phyloP scores from a whole-genome alignment of 139 green algal genomes.

The Micractinium conductrix region DNA sequence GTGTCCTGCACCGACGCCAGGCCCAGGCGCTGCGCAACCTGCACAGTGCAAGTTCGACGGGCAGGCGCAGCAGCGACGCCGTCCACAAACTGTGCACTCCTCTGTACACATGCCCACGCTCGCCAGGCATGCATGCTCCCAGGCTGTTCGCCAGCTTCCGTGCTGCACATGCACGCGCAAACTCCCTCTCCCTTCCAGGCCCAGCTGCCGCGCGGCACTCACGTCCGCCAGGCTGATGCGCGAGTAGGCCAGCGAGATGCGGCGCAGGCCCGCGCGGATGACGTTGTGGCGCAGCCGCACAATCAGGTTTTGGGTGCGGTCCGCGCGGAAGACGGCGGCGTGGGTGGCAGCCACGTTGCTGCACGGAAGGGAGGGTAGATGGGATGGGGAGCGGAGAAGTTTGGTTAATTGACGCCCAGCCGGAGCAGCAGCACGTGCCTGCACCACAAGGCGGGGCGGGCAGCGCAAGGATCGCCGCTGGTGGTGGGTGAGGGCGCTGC shows the following conservation, averaged over 20 bases:
- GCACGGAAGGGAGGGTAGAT: not conserved
- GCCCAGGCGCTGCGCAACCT: too few relatives aligned
- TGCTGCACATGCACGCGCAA: too few relatives aligned
- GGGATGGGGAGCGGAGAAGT: not conserved
- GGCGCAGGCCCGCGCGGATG: slow-evolving; percentile 91
- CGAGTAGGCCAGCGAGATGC: slow-evolving; percentile 95
- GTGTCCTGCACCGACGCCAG: slow-evolving; percentile 83
- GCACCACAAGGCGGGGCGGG: too few relatives aligned
- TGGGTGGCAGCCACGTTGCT: slow-evolving; percentile 65
- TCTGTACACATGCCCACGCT: too few relatives aligned
- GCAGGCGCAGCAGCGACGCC: too few relatives aligned
- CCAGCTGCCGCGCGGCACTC: slow-evolving; percentile 78
- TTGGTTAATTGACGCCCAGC: too few relatives aligned
- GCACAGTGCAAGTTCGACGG: too few relatives aligned
- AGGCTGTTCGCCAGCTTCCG: too few relatives aligned
- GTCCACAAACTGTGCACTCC: too few relatives aligned
- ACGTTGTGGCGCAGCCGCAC: slow-evolving; percentile 95
- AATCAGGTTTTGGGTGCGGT: slow-evolving; percentile 90
- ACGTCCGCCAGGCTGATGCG: slow-evolving; percentile 92
- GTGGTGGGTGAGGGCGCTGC: not conserved
- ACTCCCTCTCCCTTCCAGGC: too few relatives aligned
- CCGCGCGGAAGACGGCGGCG: slow-evolving; percentile 69
- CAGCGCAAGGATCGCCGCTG: too few relatives aligned
- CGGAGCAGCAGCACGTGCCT: not conserved
- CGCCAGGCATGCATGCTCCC: too few relatives aligned